These are phyloP conservation scores for Filosporella fistucella DNA, from an alignment of 495 filamentous ascomycete genomes.

Conservation along the genomic window DNA sequence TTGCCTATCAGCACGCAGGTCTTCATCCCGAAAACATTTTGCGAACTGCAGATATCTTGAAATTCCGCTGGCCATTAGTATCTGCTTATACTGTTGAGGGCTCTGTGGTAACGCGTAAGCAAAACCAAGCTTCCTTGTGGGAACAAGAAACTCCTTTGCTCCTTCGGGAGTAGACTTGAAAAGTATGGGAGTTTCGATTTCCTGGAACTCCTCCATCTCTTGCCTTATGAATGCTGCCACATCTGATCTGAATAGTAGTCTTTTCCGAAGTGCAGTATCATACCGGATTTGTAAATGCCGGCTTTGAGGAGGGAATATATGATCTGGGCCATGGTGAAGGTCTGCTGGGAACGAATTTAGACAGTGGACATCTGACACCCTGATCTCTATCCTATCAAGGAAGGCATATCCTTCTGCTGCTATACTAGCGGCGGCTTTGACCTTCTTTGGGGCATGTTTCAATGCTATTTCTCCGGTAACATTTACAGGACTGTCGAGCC, in stretches of 20 bases:
- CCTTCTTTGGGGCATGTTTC: conserved; percentile 12
- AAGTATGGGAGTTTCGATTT: conserved; percentile 87
- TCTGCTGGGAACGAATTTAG: conserved; percentile 76
- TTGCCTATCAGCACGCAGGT: conserved; percentile 86
- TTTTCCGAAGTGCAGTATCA: conserved; percentile 53
- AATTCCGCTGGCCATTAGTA: conserved; percentile 89
- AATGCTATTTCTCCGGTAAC: conserved; percentile 9
- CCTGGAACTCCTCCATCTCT: conserved; percentile 58
- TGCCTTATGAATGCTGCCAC: conserved; percentile 47
- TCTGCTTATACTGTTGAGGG: conserved; percentile 98
- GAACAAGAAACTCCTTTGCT: conserved; percentile 92
- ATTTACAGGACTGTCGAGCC: conserved; percentile 17
- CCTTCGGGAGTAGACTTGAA: conserved; percentile 99
- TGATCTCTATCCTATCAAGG: conserved; percentile 44
- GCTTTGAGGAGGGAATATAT: conserved; percentile 64
- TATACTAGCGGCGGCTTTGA: background rate
- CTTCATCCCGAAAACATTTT: conserved; percentile 93
- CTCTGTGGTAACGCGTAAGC: conserved; percentile 94
- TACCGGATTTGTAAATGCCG: conserved; percentile 85
- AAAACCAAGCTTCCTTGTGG: conserved; percentile 64
- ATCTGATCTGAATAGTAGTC: conserved; percentile 54
- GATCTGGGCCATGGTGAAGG: conserved; percentile 66
- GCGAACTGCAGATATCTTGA: conserved; percentile 86
- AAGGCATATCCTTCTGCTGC: conserved; percentile 1
- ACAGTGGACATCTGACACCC: conserved; percentile 55